Base-by-base conservation (phyloP, 1,284 basidiomycete genomes). In the Porphyrellus sp. region DNA sequence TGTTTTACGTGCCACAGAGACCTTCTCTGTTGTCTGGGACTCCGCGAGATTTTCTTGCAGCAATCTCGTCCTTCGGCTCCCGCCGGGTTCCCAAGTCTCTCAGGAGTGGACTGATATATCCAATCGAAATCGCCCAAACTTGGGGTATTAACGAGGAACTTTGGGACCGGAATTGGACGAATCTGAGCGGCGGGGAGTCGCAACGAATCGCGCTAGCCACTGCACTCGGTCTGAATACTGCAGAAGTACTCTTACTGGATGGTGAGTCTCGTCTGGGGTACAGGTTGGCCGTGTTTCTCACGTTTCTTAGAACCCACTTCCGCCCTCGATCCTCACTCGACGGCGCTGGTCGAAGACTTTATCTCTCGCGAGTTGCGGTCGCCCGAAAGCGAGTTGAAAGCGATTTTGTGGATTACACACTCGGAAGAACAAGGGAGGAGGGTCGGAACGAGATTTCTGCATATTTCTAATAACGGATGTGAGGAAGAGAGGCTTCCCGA, bases 401-500 rank as follows among this genome's bases (percentile, higher is more conserved):
- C 89, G 0, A 70, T 92, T 37, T 63, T 93, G 7, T 93, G 91
- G 91, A 90, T 93, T 59, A 93, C 91, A 0, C 91, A 93, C 67
- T 89, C 88, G 0, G 80, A 83, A 6, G 87, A 91, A 55, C 91
- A 93, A 68, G 86, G 81, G 0, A 72, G 79, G 51, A 75, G 90
- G 47, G 81, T 89, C 20, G 90, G 89, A 5, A 89, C 81, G 3
- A 75, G 87, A 54, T 86, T 84, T 60, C 61, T 86, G n/a, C 73
- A 75, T 21, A 69, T 86, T 42, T 72, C 77, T 1, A 63, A 69
- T 2, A 74, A 73, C 13, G 77, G 75, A 24, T 74, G 79, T 42
- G 63, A 69, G 38, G 83, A 86, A 59, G 79, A 79, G 8, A 52
- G 49, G 13, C 53, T 70, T 20, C 50, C 56, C 15, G 65, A 56